Conservation (phyloP, 2,329 filamentous ascomycete species). For the Pestalotiopsis sp. region DNA sequence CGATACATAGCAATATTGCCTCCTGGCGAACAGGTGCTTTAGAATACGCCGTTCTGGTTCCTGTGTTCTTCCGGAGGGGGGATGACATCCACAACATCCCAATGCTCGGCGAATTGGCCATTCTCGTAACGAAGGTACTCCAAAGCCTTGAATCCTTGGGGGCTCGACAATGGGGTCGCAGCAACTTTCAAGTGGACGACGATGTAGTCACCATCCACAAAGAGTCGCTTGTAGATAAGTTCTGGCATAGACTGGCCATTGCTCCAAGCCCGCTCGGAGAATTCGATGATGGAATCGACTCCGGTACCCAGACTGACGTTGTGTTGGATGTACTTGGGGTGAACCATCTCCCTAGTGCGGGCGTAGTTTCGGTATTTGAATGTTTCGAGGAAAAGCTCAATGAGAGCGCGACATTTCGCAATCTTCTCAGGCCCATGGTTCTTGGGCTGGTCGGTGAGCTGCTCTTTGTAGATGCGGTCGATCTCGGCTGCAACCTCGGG, state of each 20-base stretch:
- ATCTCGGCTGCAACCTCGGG: neutral
- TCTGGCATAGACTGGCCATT: neutral
- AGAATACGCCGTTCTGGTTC: neutral
- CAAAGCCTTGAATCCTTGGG: neutral
- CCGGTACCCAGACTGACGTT: neutral
- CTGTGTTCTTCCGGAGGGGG: neutral
- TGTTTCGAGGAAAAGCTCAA: neutral
- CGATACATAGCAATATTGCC: too few species aligned
- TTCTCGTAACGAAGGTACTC: neutral
- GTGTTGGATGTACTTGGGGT: neutral
- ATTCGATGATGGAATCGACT: neutral
- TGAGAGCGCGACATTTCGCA: neutral
- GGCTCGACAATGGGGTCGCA: neutral
- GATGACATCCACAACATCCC: neutral
- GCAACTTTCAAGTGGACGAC: neutral
- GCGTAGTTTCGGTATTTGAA: neutral
- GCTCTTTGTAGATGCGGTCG: neutral
- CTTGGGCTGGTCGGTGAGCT: neutral
- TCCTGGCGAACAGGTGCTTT: neutral
- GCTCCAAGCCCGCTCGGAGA: neutral
- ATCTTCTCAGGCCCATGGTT: neutral
- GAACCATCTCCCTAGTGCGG: neutral
- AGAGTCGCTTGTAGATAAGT: neutral
- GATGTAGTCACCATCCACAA: neutral
- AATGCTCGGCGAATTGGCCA: neutral